Conservation (phyloP, 768 basidiomycete species). For the Boletus rubescentipes region DNA sequence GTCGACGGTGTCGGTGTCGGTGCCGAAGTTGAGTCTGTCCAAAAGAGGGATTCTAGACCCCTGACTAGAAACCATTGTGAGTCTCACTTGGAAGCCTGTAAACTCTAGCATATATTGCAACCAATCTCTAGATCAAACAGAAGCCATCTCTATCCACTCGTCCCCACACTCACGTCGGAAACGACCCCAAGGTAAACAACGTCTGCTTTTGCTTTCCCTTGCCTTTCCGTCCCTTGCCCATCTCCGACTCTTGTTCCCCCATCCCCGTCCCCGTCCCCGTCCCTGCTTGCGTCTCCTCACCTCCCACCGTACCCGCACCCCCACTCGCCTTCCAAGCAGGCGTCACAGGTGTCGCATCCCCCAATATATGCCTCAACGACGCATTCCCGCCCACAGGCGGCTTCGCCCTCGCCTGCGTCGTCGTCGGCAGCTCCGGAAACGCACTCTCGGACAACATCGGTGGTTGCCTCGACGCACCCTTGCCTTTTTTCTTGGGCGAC, state of each 20-base stretch:
- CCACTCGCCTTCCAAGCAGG: conserved; percentile 32
- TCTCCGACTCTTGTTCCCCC: conserved; percentile 5
- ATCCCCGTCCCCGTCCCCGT: background rate
- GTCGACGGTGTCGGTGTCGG: too few species aligned
- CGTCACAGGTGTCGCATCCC: conserved; percentile 22
- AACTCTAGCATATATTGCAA: too few species aligned
- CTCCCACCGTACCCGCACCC: background rate
- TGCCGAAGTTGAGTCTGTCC: too few species aligned
- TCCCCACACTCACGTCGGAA: conserved; percentile 34
- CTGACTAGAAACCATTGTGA: too few species aligned
- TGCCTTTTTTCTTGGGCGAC: conserved; percentile 14
- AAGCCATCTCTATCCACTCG: too few species aligned
- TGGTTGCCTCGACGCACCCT: conserved; percentile 15
- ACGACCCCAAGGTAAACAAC: conserved; percentile 64
- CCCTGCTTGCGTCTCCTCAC: background rate
- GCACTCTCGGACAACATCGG: conserved; percentile 51
- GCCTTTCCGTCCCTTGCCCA: conserved; percentile 62
- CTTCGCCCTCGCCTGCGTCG: conserved; percentile 41
- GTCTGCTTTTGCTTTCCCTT: conserved; percentile 87
- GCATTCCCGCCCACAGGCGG: conserved; percentile 58
- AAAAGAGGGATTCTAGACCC: too few species aligned
- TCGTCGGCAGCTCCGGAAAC: conserved; percentile 72
- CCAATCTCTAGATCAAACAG: too few species aligned
- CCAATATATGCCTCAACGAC: conserved; percentile 63
- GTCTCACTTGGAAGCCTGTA: too few species aligned